Conservation (phyloP, 495 filamentous ascomycete genomes). For the Lasiosphaeria hispida region DNA sequence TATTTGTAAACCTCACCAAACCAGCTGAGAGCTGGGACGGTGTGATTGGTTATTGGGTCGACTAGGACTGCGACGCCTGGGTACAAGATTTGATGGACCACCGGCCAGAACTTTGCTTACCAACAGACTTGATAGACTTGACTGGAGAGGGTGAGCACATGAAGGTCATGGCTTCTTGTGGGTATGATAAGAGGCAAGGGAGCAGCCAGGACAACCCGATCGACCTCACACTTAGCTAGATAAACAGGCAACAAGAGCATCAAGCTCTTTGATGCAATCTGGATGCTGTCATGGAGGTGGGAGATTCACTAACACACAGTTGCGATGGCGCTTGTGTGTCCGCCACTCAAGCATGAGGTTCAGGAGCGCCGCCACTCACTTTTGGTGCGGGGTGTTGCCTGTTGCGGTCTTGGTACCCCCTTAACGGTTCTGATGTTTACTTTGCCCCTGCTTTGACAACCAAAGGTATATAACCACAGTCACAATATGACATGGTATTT, state of each 20-base stretch:
- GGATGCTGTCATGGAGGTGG: no score
- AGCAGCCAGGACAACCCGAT: background rate
- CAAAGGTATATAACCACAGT: background rate
- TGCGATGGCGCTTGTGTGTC: no score
- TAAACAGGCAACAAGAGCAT: background rate
- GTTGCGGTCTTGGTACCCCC: background rate
- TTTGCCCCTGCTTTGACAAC: background rate
- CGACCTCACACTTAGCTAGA: background rate
- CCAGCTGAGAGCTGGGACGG: constrained; percentile 5
- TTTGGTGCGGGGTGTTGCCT: no score
- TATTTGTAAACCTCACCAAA: constrained; percentile 15
- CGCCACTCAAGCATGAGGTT: no score
- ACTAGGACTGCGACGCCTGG: constrained; percentile 16
- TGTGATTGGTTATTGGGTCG: constrained; percentile 14
- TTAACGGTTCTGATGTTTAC: background rate
- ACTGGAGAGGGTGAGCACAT: no score
- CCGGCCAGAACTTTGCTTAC: no score
- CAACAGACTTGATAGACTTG: no score
- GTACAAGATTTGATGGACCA: background rate
- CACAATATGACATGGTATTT: no score
- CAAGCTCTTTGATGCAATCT: no score
- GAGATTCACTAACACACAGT: no score
- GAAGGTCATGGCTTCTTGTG: no score
- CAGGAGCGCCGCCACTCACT: no score
- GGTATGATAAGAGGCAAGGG: background rate